Evolutionary conservation across 805 yeast species (phyloP), one percentile per base, ranked within the genome.

Genomic region (Pichia thaimueangensis): DNA sequence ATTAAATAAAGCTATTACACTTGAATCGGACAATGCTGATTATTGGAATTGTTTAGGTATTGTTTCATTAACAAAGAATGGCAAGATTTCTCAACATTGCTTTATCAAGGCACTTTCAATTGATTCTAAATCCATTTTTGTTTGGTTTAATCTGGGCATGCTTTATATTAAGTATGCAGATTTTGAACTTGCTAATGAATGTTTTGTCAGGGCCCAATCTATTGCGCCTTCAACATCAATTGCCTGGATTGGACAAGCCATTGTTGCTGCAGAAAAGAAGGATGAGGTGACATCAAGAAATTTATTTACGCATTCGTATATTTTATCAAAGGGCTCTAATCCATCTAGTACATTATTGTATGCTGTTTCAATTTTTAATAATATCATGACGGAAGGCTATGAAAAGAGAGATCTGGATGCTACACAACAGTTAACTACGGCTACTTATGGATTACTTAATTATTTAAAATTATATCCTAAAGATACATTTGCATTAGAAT

Each of bases 221-320:
- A 66, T 86, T 11, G 82, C 89, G 3, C 97, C 98, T 3, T 83
- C 80, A 41, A 73, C 71, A 39, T 69, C 85, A 0, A 68, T 68
- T 6, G 76, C 96, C 0, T 93, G 97, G 97, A 58, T 85, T 25
- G 96, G 96, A 1, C 79, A 81, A 54, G 97, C 96, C 0, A 56
- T 91, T 28, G 59, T 79, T 1, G 64, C 71, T 6, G 73, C 74
- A 42, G 74, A 69, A 0, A 51, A 56, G 11, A 86, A 83, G 2
- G 71, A 80, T 37, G 31, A 32, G 0, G 60, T 58, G 1, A 68
- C 65, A n/a, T 80, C 95, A 0, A 57, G 70, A 5, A 67, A 71
- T 12, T 59, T 85, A 38, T 80, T 80, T 53, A 81, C 85, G 1
- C 97, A 93, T 61, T 85, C 96, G 0, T 84, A 74, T 51, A 72